Percentiles rank a stretch among this genome's conserved stretches.
These are phyloP conservation scores for Pharus latifolius DNA, from an alignment of 176 grass and related monocot genomes.

Conservation along the genomic window DNA sequence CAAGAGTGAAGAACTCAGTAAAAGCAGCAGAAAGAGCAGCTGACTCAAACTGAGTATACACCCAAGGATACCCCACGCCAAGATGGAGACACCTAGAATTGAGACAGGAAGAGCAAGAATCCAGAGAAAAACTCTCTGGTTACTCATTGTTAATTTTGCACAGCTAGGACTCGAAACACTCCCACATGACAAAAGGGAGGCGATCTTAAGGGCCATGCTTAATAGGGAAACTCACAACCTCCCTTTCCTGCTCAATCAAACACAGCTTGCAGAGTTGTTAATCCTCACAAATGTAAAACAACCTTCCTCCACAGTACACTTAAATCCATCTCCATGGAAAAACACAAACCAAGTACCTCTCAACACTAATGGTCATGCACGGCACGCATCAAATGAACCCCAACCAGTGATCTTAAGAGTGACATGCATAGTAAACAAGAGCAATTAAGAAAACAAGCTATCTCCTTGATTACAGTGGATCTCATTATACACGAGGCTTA, in stretches of 20 bases:
- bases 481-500: too few relatives aligned
- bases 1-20: background rate
- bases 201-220: slow-evolving; percentile 76
- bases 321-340: background rate
- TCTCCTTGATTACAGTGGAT: too few relatives aligned
- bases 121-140: slow-evolving; percentile 65
- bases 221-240: too few relatives aligned
- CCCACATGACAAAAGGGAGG: slow-evolving; percentile 56
- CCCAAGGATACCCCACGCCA: background rate
- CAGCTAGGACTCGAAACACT: slow-evolving; percentile 84
- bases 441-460: too few relatives aligned
- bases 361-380: background rate
- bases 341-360: background rate
- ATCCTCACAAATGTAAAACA: too few relatives aligned
- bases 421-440: too few relatives aligned
- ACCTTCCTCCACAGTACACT: too few relatives aligned
- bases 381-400: too few relatives aligned
- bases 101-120: slow-evolving; percentile 24
- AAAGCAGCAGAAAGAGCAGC: slow-evolving; percentile 11
- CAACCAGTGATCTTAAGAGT: too few relatives aligned
- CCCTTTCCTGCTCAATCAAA: too few relatives aligned
- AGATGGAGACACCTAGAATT: background rate
- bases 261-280: too few relatives aligned
- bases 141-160: slow-evolving; percentile 37
- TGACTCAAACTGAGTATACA: background rate